phyloP scores from a whole-genome alignment of 2,329 filamentous ascomycete genomes.

The Aspergillus terreus region DNA sequence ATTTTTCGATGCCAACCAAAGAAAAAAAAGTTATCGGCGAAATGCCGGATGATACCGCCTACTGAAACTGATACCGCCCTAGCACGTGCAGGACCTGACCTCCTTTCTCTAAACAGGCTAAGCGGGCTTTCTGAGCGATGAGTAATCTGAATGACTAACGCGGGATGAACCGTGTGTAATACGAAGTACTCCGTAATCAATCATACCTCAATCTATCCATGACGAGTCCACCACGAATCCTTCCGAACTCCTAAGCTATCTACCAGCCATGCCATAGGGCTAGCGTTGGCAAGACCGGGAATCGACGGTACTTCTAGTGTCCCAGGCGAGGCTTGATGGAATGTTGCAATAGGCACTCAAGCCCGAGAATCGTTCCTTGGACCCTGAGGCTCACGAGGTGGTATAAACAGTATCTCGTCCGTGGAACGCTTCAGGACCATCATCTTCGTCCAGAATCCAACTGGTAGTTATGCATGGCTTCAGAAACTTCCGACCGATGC shows the following conservation, averaged over 20 bases:
- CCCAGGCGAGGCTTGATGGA: not conserved
- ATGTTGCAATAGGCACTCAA: not conserved
- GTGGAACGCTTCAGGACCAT: not conserved
- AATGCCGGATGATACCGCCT: slow-evolving; percentile 22
- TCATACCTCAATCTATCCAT: not conserved
- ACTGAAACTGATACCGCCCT: slow-evolving; percentile 16
- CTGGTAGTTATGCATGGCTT: too few species aligned
- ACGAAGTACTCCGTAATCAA: too few species aligned
- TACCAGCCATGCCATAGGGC: not conserved
- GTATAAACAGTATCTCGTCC: not conserved
- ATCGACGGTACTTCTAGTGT: not conserved
- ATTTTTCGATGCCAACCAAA: not conserved
- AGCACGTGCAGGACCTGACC: not conserved
- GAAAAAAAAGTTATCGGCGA: slow-evolving; percentile 27
- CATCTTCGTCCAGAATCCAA: too few species aligned
- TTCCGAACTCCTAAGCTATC: not conserved
- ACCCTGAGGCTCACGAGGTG: not conserved
- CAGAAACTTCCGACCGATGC: too few species aligned
- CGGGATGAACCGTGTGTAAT: not conserved
- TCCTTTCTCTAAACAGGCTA: not conserved
- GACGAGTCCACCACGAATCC: not conserved
- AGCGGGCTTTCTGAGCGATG: not conserved
- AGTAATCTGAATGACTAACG: not conserved
- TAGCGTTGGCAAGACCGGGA: not conserved
- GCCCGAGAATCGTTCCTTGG: not conserved